Evolutionary conservation across 2,329 filamentous ascomycete species (phyloP).

Genomic region (Zymoseptoria tritici): DNA sequence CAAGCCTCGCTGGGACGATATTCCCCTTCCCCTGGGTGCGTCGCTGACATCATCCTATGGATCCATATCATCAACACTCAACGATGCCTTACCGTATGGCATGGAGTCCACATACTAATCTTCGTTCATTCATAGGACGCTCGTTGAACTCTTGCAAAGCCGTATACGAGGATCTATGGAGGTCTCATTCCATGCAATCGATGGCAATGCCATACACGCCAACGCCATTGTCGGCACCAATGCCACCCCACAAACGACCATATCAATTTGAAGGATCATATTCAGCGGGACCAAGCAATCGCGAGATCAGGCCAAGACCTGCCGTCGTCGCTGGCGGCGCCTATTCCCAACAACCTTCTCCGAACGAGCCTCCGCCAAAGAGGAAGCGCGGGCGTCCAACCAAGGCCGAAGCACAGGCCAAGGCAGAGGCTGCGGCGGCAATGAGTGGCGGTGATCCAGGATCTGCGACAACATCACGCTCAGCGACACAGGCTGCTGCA

Average conservation of each 20-base stretch:
- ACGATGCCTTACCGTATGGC: not conserved
- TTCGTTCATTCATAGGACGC: slow-evolving; percentile 21
- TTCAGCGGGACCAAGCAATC: slow-evolving; percentile 28
- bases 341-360: slow-evolving; percentile 14
- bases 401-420: slow-evolving; percentile 40
- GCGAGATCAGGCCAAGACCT: slow-evolving; percentile 41
- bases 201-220: slow-evolving; percentile 22
- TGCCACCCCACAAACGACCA: slow-evolving; percentile 21
- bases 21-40: slow-evolving; percentile 45
- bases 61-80: not conserved
- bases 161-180: slow-evolving; percentile 25
- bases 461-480: slow-evolving; percentile 25
- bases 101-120: slow-evolving; percentile 9
- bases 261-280: slow-evolving; percentile 24
- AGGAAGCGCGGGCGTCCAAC: slow-evolving; percentile 43
- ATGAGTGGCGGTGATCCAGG: slow-evolving; percentile 29
- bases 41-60: slow-evolving; percentile 1
- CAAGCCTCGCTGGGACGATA: slow-evolving; percentile 43
- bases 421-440: slow-evolving; percentile 32
- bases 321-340: slow-evolving; percentile 14
- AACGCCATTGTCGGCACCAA: slow-evolving; percentile 22
- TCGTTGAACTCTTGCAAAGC: slow-evolving; percentile 27
- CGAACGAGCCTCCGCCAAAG: slow-evolving; percentile 29
- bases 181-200: slow-evolving; percentile 14
- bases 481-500: slow-evolving; percentile 8